A percentile compares a stretch with the other conserved stretches of the same genome.
Evolutionary conservation across 805 yeast genomes (phyloP).

Genomic region (Sugiyamaella chiloensis): DNA sequence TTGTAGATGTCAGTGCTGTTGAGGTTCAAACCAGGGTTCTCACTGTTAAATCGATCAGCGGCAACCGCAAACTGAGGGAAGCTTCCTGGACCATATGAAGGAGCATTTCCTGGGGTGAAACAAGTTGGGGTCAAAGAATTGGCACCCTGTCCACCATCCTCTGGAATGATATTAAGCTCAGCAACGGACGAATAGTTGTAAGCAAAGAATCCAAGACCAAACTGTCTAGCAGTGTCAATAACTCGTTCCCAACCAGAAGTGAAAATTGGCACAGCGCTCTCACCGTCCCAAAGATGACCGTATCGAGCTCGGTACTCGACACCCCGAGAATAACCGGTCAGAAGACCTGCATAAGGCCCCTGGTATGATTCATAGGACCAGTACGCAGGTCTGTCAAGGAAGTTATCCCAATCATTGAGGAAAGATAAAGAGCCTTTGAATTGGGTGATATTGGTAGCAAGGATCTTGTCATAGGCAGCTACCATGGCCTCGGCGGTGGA

Average conservation of each 20-base stretch:
- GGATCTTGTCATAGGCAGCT: slow-evolving; percentile 19
- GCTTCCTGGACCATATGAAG: slow-evolving; percentile 17
- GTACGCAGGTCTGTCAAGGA: slow-evolving; percentile 35
- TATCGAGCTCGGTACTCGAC: slow-evolving; percentile 47
- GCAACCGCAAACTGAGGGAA: slow-evolving; percentile 27
- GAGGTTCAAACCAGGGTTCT: slow-evolving; percentile 39
- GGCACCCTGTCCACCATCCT: slow-evolving; percentile 49
- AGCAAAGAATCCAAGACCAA: slow-evolving; percentile 59
- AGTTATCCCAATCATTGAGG: slow-evolving; percentile 47
- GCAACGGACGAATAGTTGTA: slow-evolving; percentile 39
- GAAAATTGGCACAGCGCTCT: slow-evolving; percentile 47
- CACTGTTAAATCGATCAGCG: slow-evolving; percentile 31
- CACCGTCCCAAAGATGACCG: slow-evolving; percentile 41
- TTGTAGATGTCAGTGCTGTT: slow-evolving; percentile 39
- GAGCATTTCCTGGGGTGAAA: slow-evolving; percentile 39
- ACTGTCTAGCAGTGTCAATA: slow-evolving; percentile 51
- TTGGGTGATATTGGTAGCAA: slow-evolving; percentile 4
- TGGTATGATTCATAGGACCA: slow-evolving; percentile 52
- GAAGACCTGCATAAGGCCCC: slow-evolving; percentile 52
- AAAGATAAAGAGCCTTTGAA: slow-evolving; percentile 44
- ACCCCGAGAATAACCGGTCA: slow-evolving; percentile 51
- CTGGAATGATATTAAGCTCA: slow-evolving; percentile 44
- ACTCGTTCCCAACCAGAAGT: slow-evolving; percentile 55
- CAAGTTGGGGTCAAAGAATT: slow-evolving; percentile 55
- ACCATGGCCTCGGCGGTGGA: slow-evolving; percentile 12